Conservation (phyloP, 805 yeast genomes). For the Saccharomyces paradoxus region DNA sequence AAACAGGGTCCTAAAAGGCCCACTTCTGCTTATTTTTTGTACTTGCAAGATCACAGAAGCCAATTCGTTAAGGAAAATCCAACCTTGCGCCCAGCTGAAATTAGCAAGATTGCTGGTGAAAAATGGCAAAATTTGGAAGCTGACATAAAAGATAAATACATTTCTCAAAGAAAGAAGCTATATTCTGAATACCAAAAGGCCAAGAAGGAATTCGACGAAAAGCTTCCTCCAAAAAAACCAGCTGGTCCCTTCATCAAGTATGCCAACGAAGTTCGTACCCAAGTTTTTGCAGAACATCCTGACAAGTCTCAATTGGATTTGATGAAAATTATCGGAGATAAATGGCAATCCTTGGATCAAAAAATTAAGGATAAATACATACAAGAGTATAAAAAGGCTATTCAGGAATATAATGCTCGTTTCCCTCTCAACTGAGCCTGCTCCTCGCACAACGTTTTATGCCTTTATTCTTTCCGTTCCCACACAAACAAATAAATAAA, state of each 20-base stretch:
- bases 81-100: conserved; percentile 18
- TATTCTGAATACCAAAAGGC: conserved; percentile 11
- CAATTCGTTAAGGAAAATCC: conserved; percentile 15
- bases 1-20: conserved; percentile 24
- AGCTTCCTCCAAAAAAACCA: conserved; percentile 27
- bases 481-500: not conserved
- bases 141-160: conserved; percentile 67
- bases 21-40: conserved; percentile 21
- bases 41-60: conserved; percentile 12
- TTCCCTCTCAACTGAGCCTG: not conserved
- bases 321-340: conserved; percentile 18
- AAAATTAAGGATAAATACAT: conserved; percentile 18
- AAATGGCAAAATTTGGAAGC: conserved; percentile 72
- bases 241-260: conserved; percentile 23
- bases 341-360: conserved; percentile 20
- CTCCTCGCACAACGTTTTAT: not conserved
- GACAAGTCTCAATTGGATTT: conserved; percentile 12
- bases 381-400: conserved; percentile 22
- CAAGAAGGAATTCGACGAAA: conserved; percentile 5
- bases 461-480: not conserved
- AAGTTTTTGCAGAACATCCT: conserved; percentile 12
- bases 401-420: conserved; percentile 14
- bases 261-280: conserved; percentile 15
- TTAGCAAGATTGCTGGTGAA: conserved; percentile 61
- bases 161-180: conserved; percentile 32